Conservation (phyloP, 495 filamentous ascomycete species). For the Penicillium herquei region DNA sequence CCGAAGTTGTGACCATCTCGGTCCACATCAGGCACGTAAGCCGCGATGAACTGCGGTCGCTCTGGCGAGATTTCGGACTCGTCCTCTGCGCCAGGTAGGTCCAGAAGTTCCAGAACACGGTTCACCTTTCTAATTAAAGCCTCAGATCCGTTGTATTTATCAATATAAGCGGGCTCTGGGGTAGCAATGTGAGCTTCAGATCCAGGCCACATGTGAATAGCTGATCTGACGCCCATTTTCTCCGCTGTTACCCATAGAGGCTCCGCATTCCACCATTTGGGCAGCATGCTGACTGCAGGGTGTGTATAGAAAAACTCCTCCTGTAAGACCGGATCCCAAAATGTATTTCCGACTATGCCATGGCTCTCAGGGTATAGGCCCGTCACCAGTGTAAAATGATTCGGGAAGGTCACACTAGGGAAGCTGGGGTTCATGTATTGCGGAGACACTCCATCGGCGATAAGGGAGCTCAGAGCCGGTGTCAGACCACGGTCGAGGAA, state of each 20-base stretch:
- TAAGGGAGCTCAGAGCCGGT: constrained; percentile 74
- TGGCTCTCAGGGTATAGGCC: constrained; percentile 91
- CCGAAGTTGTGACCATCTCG: constrained; percentile 81
- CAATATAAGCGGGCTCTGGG: constrained; percentile 70
- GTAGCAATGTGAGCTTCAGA: constrained; percentile 73
- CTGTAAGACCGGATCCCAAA: constrained; percentile 76
- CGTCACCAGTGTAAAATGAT: constrained; percentile 93
- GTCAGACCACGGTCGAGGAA: constrained; percentile 83
- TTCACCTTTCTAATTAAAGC: constrained; percentile 68
- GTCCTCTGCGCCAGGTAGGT: constrained; percentile 69
- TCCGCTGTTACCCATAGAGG: constrained; percentile 94
- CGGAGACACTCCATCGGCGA: constrained; percentile 82
- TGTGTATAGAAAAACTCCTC: constrained; percentile 89
- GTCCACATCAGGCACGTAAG: constrained; percentile 93
- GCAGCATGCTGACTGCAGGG: constrained; percentile 64
- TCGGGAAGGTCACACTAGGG: constrained; percentile 95
- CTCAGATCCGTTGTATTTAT: constrained; percentile 81
- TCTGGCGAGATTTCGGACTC: constrained; percentile 24
- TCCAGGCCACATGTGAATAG: constrained; percentile 98
- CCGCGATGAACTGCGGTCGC: constrained; percentile 86
- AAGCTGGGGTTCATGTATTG: constrained; percentile 91
- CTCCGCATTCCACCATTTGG: constrained; percentile 92
- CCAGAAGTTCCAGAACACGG: constrained; percentile 74
- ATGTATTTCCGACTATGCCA: constrained; percentile 90
- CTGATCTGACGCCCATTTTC: constrained; percentile 66